Base-by-base conservation (phyloP, 2,329 filamentous ascomycete species). In the Sporothrix mexicana region DNA sequence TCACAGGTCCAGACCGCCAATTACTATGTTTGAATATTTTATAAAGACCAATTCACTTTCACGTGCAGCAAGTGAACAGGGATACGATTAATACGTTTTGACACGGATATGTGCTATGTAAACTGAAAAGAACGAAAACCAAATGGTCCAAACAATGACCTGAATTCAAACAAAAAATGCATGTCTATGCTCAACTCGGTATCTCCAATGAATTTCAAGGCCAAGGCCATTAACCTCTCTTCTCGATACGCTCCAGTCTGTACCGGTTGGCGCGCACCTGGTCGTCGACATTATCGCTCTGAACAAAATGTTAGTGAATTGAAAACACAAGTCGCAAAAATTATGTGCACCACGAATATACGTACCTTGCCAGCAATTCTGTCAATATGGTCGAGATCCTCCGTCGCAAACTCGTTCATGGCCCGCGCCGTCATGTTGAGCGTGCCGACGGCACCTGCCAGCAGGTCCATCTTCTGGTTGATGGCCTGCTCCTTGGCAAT, bases 281-380 rank as follows among this genome's bases (percentile, higher is more conserved):
- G 76, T 95, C 92, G 81, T 94, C 92, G 77, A 97, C 93, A 77
- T 86, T 88, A 80, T 97, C 94, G 82, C 91, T 95, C 93, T 93
- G 80, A 25, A 17, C 3, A 3, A 1, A 53, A 41, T 61, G 7
- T 67, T 73, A 70, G 66, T 8, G 23, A 9, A 47, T 66, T 68
- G 53, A 68, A 12, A 72, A 43, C 25, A 59, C 41, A 8, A 23
- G 1, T 2, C 20, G 6, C 53, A 30, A 43, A 70, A 61, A 0
- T 23, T 10, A 12, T 1, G 4, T 20, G 23, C 12, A 36, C 17
- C 2, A 47, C 7, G 36, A n/a, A 25, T 61, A 72, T 74, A 77
- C 84, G 79, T 82, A 92, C 92, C 91, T 97, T 97, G 76, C 84
- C 84, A 76, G 88, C 92, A 79, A 98, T 93, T 73, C 90, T 87